Evolutionary conservation across 495 filamentous ascomycete species (phyloP).

Genomic region (Acidiella bohemica): DNA sequence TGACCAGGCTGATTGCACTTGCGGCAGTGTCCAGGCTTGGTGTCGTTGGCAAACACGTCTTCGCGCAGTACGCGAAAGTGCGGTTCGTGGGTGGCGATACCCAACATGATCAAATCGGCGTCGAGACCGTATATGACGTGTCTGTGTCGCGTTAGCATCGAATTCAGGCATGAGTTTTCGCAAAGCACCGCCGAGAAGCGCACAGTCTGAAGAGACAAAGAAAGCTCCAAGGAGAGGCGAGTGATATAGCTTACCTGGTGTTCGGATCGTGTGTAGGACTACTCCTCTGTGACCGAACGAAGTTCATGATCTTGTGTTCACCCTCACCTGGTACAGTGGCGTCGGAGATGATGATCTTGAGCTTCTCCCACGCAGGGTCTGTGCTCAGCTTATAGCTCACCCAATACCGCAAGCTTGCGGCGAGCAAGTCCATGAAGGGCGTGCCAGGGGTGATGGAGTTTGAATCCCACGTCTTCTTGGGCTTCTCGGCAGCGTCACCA

Average conservation of each 20-base stretch:
- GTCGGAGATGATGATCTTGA: conserved; percentile 97
- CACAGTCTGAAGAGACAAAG: conserved; percentile 4
- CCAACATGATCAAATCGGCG: conserved; percentile 98
- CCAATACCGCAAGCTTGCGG: conserved; percentile 88
- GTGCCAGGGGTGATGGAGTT: conserved; percentile 98
- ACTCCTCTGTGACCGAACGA: conserved; percentile 81
- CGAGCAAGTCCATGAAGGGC: conserved; percentile 96
- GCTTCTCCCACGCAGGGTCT: conserved; percentile 87
- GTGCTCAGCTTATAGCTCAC: conserved; percentile 92
- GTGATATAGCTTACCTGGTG: conserved; percentile 90
- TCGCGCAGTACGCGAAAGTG: conserved; percentile 95
- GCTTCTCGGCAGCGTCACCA: conserved; percentile 45
- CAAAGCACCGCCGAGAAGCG: neutral
- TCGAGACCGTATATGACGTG: conserved; percentile 37
- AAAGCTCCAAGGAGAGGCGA: conserved; percentile 26
- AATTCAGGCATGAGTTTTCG: neutral
- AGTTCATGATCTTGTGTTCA: conserved; percentile 99
- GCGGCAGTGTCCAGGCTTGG: conserved; percentile 62
- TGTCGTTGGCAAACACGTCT: conserved; percentile 88
- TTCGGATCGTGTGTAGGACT: conserved; percentile 91
- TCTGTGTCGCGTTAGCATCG: conserved; percentile 10
- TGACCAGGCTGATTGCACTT: conserved; percentile 88
- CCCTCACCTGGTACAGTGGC: conserved; percentile 95
- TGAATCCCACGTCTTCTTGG: conserved; percentile 90
- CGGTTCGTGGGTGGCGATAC: conserved; percentile 90